Base-by-base conservation (phyloP, 129 eudicot species). In the Daucus carota region DNA sequence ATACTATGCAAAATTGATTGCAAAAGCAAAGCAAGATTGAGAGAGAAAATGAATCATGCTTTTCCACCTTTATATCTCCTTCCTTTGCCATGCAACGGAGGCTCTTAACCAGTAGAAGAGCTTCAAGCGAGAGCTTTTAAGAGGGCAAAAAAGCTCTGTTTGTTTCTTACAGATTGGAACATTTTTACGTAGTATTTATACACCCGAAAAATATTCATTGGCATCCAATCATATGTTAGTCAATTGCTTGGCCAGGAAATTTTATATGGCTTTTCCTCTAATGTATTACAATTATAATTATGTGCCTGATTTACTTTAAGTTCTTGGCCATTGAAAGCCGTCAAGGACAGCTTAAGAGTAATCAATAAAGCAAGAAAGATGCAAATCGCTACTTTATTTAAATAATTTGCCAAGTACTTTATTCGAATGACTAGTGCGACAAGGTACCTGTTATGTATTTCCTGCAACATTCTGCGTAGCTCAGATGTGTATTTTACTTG, bases 41-140 rank as follows among this genome's bases (percentile, higher is more conserved):
- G 34, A 75, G 70, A 75, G 50, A 66, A 20, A 34, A 40, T 22
- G 26, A 5, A 38, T 54, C 43, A 75, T 18, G 77, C 45, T 57
- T 33, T 13, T 36, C 78, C 50, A 75, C 78, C 78, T 75, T 75
- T 24, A 75, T 14, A 52, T 75, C 78, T n/a, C 44, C 78, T 57
- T 75, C 70, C 70, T 75, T 75, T n/a, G 78, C 70, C 78, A 75
- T 75, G 50, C 1, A 40, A 26, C 11, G 74, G 73, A 69, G 73
- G 52, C 50, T 24, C 73, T 18, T n/a, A 36, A 69, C 45, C 16
- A 38, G 46, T 24, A 34, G 73, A 3, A 38, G 43, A 69, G 44
- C 46, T 69, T 57, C 65, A 24, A 57, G 65, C 14, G 72, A 68
- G 28, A 68, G 43, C 46, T 54, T 54, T n/a, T 8, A 2, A 68